Evolutionary conservation across 148 eudicot species (phyloP).

Genomic region (Rheum nobile): DNA sequence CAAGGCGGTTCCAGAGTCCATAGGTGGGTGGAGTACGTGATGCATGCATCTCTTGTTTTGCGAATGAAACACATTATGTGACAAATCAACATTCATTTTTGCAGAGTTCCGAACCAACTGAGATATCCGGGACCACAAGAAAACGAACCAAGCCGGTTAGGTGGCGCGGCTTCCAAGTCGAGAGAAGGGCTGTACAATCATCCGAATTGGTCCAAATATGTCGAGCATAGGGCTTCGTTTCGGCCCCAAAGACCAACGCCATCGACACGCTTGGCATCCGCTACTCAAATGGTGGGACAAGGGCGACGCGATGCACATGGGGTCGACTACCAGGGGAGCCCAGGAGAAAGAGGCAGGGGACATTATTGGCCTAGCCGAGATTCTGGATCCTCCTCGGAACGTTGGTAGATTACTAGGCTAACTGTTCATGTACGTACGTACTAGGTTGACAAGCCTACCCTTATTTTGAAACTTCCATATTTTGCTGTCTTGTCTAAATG

Average conservation of each 20-base stretch:
- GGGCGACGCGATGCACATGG: no score
- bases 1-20: neutral
- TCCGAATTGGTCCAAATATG: neutral
- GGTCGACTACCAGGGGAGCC: no score
- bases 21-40: neutral
- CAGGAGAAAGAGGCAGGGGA: no score
- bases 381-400: no score
- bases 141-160: neutral
- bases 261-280: neutral
- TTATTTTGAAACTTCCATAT: neutral
- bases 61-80: neutral
- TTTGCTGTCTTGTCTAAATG: neutral
- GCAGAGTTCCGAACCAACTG: constrained; percentile 4
- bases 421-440: neutral
- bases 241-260: neutral
- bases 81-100: neutral
- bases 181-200: neutral
- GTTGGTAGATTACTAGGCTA: neutral
- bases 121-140: neutral
- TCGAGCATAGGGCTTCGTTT: neutral
- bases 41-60: neutral
- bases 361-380: no score
- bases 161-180: neutral
- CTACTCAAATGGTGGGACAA: no score
- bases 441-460: no score